Base-by-base conservation (phyloP, 2,329 filamentous ascomycete genomes). In the Aspergillus luchuensis region DNA sequence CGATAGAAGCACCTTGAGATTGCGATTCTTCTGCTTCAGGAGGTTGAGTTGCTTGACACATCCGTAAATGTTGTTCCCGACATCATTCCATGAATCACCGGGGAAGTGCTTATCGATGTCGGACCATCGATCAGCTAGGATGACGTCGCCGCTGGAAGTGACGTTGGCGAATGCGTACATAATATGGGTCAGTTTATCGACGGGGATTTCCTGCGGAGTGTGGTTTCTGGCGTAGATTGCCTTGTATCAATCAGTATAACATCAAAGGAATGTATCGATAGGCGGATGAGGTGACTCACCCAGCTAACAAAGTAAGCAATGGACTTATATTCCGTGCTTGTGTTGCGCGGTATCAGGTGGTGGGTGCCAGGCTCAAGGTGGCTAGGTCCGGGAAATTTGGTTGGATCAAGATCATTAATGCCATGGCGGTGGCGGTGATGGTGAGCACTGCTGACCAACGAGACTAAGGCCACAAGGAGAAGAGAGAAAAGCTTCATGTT, bases 121-220 rank as follows among this genome's bases (percentile, higher is more conserved):
- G 23, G 90, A 84, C 74, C 85, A 92, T 1, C 80, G 76, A 69
- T 95, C 91, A 1, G 85, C 88, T 7, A 91, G 80, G 70, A 83
- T 90, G 76, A 96, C 92, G 76, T 96, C 91, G 53, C 94, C 94
- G 33, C 94, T 91, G 2, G 88, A 83, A 4, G 86, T 85, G 60
- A 97, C 86, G 73, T 97, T 96, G 71, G 91, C 94, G 78, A 98
- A 98, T 15, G 93, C 84, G 70, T 97, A 97, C 15, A 97, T 86
- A 4, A 98, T 79, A 72, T 98, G 94, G 0, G 93, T 98, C 45
- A 97, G 85, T 58, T 91, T 89, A 57, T 92, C 85, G 3, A 84
- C 87, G 0, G 91, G 91, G 5, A 98, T 84, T 72, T 96, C 87
- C 72, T 96, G 90, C 0, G 93, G 92, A n/a, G 88, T 85, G 73